Evolutionary conservation across 495 filamentous ascomycete genomes (phyloP).

Genomic region (Aspergillus olivimuriae): DNA sequence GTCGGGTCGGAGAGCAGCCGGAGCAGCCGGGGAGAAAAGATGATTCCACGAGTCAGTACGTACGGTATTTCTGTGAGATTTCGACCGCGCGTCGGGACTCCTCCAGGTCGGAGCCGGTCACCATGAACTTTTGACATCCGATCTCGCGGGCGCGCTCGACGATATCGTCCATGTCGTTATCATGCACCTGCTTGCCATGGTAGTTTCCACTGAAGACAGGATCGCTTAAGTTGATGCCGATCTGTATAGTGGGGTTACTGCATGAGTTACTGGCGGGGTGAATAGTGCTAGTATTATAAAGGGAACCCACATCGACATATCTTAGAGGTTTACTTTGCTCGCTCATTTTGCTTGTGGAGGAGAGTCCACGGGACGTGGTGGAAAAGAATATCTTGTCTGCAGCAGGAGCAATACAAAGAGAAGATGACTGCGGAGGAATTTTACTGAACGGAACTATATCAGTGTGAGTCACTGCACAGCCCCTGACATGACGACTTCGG

Average conservation of each 20-base stretch:
- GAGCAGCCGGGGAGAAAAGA: neutral
- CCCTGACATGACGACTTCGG: too few species aligned
- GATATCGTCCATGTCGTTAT: slow-evolving; percentile 70
- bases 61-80: slow-evolving; percentile 67
- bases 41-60: slow-evolving; percentile 15
- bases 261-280: slow-evolving; percentile 9
- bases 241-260: slow-evolving; percentile 29
- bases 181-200: slow-evolving; percentile 74
- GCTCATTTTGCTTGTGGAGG: slow-evolving; percentile 21
- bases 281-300: neutral
- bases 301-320: slow-evolving; percentile 40
- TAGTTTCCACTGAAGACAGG: slow-evolving; percentile 79
- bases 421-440: too few species aligned
- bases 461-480: too few species aligned
- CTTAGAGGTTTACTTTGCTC: slow-evolving; percentile 27
- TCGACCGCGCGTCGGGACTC: slow-evolving; percentile 70
- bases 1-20: neutral
- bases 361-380: neutral
- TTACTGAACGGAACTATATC: too few species aligned
- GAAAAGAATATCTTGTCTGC: slow-evolving; percentile 2
- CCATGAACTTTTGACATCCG: slow-evolving; percentile 83
- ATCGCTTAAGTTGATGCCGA: slow-evolving; percentile 93
- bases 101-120: slow-evolving; percentile 83
- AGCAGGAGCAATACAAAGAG: neutral
- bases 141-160: slow-evolving; percentile 65